phyloP scores from a whole-genome alignment of 257 asterid genomes.

The Leptodermis oblonga region DNA sequence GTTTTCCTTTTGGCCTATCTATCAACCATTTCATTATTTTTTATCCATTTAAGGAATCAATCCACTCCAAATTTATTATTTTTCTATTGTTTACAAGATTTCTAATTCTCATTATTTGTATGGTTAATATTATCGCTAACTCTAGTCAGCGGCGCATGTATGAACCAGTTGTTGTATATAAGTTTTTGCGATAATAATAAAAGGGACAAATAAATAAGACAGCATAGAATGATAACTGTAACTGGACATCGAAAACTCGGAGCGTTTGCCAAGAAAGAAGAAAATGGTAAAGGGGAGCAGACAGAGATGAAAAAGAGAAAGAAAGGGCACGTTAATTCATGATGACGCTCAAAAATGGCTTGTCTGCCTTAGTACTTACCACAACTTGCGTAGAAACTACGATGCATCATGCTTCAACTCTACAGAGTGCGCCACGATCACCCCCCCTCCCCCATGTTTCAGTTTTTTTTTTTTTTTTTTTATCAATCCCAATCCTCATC shows the following conservation, averaged over 20 bases:
- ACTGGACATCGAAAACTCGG: too few relatives aligned
- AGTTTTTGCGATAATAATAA: too few relatives aligned
- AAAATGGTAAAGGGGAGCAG: background rate
- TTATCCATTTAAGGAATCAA: background rate
- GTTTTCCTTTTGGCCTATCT: background rate
- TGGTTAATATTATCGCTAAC: too few relatives aligned
- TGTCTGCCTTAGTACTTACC: constrained; percentile 30
- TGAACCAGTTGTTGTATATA: too few relatives aligned
- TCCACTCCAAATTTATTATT: background rate
- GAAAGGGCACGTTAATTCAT: constrained; percentile 37
- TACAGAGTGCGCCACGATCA: constrained; percentile 24
- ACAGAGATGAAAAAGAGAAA: constrained; percentile 12
- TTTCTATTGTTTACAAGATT: too few relatives aligned
- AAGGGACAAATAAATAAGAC: too few relatives aligned
- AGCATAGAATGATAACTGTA: too few relatives aligned
- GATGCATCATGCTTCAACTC: background rate
- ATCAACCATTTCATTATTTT: background rate
- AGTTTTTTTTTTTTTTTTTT: constrained; percentile 21
- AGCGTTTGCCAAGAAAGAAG: constrained; percentile 5
- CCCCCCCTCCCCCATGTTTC: constrained; percentile 31
- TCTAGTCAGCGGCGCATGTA: too few relatives aligned
- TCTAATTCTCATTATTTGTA: too few relatives aligned
- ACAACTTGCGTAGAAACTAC: constrained; percentile 24
- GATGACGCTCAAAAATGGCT: constrained; percentile 29
- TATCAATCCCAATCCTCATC: constrained; percentile 18